Conservation (phyloP, 75 land plant genomes). For the Cunninghamia lanceolata region DNA sequence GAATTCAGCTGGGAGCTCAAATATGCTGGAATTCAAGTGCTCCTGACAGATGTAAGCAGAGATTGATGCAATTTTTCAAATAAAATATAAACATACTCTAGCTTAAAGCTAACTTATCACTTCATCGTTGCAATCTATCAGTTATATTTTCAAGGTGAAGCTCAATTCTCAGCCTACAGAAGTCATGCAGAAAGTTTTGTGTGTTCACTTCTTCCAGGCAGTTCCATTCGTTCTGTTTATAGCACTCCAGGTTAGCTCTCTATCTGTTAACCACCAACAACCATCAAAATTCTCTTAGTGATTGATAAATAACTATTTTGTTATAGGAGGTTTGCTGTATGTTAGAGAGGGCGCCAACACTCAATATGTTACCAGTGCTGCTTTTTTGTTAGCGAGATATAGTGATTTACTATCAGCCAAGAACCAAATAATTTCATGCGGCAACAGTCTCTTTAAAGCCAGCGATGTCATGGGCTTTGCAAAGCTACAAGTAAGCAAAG, state of each 20-base stretch:
- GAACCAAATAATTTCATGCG: slow-evolving; percentile 35
- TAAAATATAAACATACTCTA: no score
- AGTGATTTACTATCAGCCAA: slow-evolving; percentile 33
- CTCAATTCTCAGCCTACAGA: slow-evolving; percentile 30
- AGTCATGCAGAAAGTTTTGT: slow-evolving; percentile 62
- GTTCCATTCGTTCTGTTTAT: no score
- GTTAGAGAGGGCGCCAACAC: no score
- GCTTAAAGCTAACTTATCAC: not conserved
- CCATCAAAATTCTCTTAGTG: slow-evolving; percentile 10
- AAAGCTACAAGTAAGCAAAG: slow-evolving; percentile 39
- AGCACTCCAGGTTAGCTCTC: slow-evolving; percentile 22
- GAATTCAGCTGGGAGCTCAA: slow-evolving; percentile 73
- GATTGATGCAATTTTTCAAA: not conserved
- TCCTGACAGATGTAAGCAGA: slow-evolving; percentile 34
- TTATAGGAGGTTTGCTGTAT: slow-evolving; percentile 59
- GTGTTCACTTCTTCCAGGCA: slow-evolving; percentile 63
- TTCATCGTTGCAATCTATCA: not conserved
- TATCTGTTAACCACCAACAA: not conserved
- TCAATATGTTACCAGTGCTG: no score
- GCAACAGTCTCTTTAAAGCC: slow-evolving; percentile 21
- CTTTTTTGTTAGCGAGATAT: no score
- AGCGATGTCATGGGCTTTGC: not conserved
- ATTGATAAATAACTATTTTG: not conserved
- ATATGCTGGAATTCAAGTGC: slow-evolving; percentile 57
- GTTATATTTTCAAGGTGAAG: slow-evolving; percentile 31